Base-by-base conservation (phyloP, 129 eudicot genomes). In the Dittrichia graveolens region DNA sequence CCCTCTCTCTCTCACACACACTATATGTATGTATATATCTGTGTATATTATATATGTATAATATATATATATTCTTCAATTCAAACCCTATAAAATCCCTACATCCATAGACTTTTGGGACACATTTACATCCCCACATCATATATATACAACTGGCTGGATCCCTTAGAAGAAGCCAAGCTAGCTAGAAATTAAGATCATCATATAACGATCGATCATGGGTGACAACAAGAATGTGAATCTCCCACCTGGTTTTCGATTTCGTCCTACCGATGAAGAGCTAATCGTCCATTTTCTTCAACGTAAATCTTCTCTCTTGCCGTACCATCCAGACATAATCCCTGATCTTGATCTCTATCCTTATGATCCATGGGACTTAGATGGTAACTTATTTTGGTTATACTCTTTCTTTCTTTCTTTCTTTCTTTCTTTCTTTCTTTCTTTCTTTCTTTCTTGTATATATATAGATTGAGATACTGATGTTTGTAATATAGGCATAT, bases 271-370 rank as follows among this genome's bases (percentile, higher is more conserved):
- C 0, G 98, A 89, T 61, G 96, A 92, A 86, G 96, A 92, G 60
- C 96, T 92, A 4, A 81, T 92, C 16, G 89, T 89, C 55, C 98
- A 92, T 61, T 92, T 92, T 78, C 98, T 92, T 61, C 96, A 87
- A 9, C 91, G 98, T 9, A 89, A 85, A 67, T 86, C 89, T 37
- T 72, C 83, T 40, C 85, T 80, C 71, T 73, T 92, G 72, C 95
- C 98, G 61, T 89, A 77, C 81, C 96, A 87, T 49, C 98, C 98
- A 0, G 88, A 89, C 65, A 83, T 85, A 76, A 92, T 92, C 83
- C 98, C 98, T 1, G 98, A 92, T 78, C 95, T 92, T 52, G 86
- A 82, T 67, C 84, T 92, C 18, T 83, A 83, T 79, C 95, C 96
- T 63, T 85, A 83, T 74, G 89, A 92, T 75, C 98, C 98, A 5